Percentiles rank a stretch among this genome's conserved stretches.
phyloP scores from a whole-genome alignment of 2,329 filamentous ascomycete genomes.

The Coniochaeta hoffmannii region DNA sequence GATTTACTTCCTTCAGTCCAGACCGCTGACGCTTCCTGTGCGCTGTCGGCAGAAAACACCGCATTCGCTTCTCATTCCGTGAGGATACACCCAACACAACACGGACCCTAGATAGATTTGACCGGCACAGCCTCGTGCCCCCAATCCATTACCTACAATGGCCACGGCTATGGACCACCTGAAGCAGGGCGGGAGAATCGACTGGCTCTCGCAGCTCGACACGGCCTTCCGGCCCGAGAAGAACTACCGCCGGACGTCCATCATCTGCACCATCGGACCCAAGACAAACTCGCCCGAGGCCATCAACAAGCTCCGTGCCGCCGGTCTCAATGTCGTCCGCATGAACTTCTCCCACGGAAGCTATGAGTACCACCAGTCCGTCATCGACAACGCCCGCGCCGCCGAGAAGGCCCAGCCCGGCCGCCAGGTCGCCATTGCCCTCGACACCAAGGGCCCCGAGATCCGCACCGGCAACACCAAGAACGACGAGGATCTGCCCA shows the following conservation, averaged over 20 bases:
- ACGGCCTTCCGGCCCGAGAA: slow-evolving; percentile 80
- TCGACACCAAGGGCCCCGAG: slow-evolving; percentile 63
- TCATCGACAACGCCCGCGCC: slow-evolving; percentile 90
- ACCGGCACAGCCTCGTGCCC: neutral
- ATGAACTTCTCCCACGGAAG: slow-evolving; percentile 99
- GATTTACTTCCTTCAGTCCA: neutral
- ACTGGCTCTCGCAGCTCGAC: slow-evolving; percentile 67
- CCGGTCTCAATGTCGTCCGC: slow-evolving; percentile 94
- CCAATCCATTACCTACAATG: slow-evolving; percentile 27
- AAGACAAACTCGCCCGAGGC: slow-evolving; percentile 98
- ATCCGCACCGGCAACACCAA: slow-evolving; percentile 61
- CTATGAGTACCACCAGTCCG: slow-evolving; percentile 88
- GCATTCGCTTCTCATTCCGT: neutral
- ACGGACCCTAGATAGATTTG: neutral
- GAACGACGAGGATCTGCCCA: slow-evolving; percentile 73
- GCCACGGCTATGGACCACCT: slow-evolving; percentile 79
- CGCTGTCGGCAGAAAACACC: neutral
- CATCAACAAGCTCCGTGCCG: slow-evolving; percentile 86
- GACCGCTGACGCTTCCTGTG: neutral
- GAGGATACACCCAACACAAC: neutral
- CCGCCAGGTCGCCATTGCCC: slow-evolving; percentile 89
- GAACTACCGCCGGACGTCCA: slow-evolving; percentile 93
- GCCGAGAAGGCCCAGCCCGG: slow-evolving; percentile 73
- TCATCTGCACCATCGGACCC: slow-evolving; percentile 98
- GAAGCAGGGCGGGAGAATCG: slow-evolving; percentile 62